phyloP scores from a whole-genome alignment of 352 stramenopile species.

The Phytopythium chamaehyphon region DNA sequence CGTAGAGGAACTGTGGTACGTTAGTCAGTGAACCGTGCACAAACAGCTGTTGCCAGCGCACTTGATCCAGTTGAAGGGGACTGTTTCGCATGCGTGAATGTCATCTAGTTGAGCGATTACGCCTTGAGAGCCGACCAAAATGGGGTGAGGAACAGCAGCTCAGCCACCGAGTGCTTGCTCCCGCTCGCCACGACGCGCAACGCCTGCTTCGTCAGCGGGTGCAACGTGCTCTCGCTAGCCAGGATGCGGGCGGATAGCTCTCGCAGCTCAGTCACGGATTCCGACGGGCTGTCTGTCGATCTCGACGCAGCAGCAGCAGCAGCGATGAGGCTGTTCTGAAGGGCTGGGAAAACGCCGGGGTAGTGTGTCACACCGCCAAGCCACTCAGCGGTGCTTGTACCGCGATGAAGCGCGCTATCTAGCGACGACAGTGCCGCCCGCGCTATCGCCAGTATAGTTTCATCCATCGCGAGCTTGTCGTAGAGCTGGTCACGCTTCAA shows the following conservation, averaged over 20 bases:
- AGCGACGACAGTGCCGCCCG: conserved; percentile 18
- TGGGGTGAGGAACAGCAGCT: conserved; percentile 47
- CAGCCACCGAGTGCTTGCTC: conserved; percentile 9
- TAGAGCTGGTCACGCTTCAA: conserved; percentile 13
- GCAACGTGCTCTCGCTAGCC: conserved; percentile 19
- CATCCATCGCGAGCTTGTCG: conserved; percentile 18
- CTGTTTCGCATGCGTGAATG: too few relatives aligned
- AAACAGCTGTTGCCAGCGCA: too few relatives aligned
- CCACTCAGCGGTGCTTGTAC: conserved; percentile 26
- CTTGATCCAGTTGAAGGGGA: too few relatives aligned
- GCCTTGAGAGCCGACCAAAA: conserved; percentile 23
- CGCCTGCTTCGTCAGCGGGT: conserved; percentile 35
- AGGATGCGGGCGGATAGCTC: conserved; percentile 14
- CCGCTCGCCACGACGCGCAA: conserved; percentile 21
- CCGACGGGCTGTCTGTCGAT: background rate
- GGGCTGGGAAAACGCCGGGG: conserved; percentile 49
- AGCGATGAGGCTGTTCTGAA: conserved; percentile 42
- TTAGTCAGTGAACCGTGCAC: conserved; percentile 9
- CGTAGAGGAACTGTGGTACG: conserved; percentile 1
- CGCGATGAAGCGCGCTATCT: conserved; percentile 19
- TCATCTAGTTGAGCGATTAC: background rate
- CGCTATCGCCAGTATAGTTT: conserved; percentile 25
- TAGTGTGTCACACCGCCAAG: conserved; percentile 68
- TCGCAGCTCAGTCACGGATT: conserved; percentile 14
- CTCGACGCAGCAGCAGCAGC: conserved; percentile 28